Evolutionary conservation across 2,329 filamentous ascomycete species (phyloP).

Genomic region (Penicillium glabrum): DNA sequence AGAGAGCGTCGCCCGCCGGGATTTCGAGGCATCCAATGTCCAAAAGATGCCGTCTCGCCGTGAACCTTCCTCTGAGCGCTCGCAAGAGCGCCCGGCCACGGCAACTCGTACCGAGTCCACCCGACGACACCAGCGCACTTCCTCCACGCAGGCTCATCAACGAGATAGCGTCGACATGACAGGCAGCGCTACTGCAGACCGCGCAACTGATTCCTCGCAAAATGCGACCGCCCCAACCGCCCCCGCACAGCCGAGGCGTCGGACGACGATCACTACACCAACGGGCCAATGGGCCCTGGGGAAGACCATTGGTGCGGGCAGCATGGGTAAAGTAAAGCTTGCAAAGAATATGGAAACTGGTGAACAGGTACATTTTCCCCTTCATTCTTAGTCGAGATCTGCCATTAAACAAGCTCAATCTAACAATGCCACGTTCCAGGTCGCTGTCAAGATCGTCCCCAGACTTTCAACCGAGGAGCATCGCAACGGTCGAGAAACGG

Average conservation of each 20-base stretch:
- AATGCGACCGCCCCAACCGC: slow-evolving; percentile 40
- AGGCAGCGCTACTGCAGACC: slow-evolving; percentile 52
- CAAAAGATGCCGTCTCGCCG: slow-evolving; percentile 57
- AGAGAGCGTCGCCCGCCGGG: slow-evolving; percentile 60
- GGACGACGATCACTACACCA: slow-evolving; percentile 84
- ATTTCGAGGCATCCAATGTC: slow-evolving; percentile 72
- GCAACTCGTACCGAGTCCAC: slow-evolving; percentile 57
- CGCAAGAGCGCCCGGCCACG: slow-evolving; percentile 39
- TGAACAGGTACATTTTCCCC: slow-evolving; percentile 67
- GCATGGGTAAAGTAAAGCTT: slow-evolving; percentile 98
- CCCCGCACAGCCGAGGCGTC: slow-evolving; percentile 49
- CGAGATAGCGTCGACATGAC: slow-evolving; percentile 47
- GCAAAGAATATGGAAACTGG: slow-evolving; percentile 85
- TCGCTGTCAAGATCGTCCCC: slow-evolving; percentile 96
- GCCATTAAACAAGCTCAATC: not conserved
- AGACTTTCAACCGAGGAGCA: slow-evolving; percentile 86
- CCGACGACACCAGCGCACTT: slow-evolving; percentile 40
- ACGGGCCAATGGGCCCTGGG: slow-evolving; percentile 93
- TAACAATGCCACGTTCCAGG: slow-evolving; percentile 51
- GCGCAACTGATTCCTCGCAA: slow-evolving; percentile 53
- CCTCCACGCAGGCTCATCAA: slow-evolving; percentile 42
- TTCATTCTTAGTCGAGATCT: not conserved
- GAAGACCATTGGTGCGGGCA: slow-evolving; percentile 95
- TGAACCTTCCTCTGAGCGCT: slow-evolving; percentile 65
- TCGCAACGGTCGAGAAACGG: slow-evolving; percentile 68